phyloP scores from a whole-genome alignment of 2,329 filamentous ascomycete species.

The Coniochaeta sp. region DNA sequence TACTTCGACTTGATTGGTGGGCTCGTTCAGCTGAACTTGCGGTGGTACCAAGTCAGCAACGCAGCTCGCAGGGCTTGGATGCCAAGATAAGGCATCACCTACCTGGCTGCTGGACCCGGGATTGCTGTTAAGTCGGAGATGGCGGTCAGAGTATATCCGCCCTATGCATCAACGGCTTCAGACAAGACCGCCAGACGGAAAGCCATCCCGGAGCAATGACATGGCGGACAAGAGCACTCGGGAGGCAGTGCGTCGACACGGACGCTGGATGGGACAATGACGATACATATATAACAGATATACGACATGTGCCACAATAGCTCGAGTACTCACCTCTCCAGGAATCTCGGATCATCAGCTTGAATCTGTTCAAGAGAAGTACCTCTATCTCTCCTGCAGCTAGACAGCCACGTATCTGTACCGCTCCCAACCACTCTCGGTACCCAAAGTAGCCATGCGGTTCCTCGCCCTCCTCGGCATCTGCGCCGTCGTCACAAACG shows the following conservation, averaged over 20 bases:
- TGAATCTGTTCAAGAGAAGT: neutral
- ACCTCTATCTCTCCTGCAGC: neutral
- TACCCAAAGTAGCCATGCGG: neutral
- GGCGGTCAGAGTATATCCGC: neutral
- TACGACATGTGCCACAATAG: neutral
- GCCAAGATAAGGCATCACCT: too few relatives aligned
- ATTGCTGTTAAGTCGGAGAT: neutral
- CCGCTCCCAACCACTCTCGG: neutral
- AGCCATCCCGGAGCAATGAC: neutral
- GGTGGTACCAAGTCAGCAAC: too few relatives aligned
- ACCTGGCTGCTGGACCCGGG: neutral
- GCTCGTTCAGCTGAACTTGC: neutral
- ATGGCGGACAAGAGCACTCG: neutral
- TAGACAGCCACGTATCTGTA: neutral
- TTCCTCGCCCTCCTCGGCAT: neutral
- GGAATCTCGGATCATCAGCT: neutral
- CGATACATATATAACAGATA: too few relatives aligned
- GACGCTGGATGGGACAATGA: too few relatives aligned
- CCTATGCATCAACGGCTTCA: neutral
- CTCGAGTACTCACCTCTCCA: neutral
- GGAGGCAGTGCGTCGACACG: neutral
- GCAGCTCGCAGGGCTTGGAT: neutral
- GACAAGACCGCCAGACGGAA: neutral
- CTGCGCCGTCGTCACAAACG: neutral
- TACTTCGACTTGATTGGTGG: neutral